These are phyloP conservation scores for Ceratopteris richardii DNA, from an alignment of 75 land plant species.

Conservation along the genomic window DNA sequence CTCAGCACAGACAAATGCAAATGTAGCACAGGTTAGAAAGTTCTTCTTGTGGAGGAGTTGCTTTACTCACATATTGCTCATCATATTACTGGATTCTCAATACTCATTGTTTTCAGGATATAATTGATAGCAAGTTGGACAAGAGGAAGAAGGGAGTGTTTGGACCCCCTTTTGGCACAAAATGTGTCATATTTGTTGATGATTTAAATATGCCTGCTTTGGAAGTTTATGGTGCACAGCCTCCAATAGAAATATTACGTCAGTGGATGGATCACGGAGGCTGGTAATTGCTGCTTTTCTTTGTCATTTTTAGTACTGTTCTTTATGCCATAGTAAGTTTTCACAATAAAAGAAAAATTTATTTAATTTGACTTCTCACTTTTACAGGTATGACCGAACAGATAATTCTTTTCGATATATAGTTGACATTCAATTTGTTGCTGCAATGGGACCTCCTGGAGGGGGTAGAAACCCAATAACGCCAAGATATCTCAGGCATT, in stretches of 20 bases:
- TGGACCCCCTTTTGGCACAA: constrained; percentile 24
- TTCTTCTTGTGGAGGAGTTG: not conserved
- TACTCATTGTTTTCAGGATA: constrained; percentile 15
- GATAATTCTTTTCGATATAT: constrained; percentile 24
- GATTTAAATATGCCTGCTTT: constrained; percentile 37
- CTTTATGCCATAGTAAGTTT: not conserved
- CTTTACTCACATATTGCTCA: not conserved
- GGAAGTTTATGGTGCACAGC: constrained; percentile 40
- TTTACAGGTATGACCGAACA: constrained; percentile 31
- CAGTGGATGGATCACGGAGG: constrained; percentile 50
- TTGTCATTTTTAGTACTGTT: not conserved
- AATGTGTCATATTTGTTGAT: constrained; percentile 39
- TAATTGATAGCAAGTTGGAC: constrained; percentile 34
- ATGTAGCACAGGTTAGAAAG: constrained; percentile 26
- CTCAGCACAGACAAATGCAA: constrained; percentile 39
- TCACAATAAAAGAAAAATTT: no score
- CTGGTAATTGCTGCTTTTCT: constrained; percentile 28
- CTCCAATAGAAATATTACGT: constrained; percentile 36
- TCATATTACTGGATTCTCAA: not conserved
- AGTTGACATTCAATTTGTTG: constrained; percentile 33
- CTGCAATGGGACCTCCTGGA: constrained; percentile 44
- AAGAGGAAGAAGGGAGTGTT: constrained; percentile 25
- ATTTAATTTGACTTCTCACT: no score
- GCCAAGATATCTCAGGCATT: constrained; percentile 34
- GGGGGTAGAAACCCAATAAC: constrained; percentile 36